These are phyloP conservation scores for Chloranthus sessilifolius DNA, from an alignment of 164 flowering plant species.

Conservation along the genomic window DNA sequence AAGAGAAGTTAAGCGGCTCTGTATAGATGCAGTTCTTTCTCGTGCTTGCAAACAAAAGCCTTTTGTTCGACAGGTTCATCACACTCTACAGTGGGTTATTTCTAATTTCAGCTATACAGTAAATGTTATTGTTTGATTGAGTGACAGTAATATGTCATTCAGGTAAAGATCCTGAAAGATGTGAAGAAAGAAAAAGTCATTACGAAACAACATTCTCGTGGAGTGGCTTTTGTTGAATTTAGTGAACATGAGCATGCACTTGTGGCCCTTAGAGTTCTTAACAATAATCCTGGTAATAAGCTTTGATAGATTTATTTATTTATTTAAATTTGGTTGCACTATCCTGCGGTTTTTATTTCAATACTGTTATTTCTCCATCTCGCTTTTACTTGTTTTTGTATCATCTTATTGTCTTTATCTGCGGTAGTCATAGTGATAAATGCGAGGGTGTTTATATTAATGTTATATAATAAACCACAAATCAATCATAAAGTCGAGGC, in stretches of 20 bases:
- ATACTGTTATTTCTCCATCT: too few relatives aligned
- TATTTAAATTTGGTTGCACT: too few relatives aligned
- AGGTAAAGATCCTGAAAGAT: slow-evolving; percentile 74
- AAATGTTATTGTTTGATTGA: too few relatives aligned
- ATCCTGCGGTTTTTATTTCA: too few relatives aligned
- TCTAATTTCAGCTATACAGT: neutral
- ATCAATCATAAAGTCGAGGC: too few relatives aligned
- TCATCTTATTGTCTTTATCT: too few relatives aligned
- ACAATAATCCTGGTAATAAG: slow-evolving; percentile 86
- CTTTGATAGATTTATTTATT: too few relatives aligned
- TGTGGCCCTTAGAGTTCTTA: slow-evolving; percentile 92
- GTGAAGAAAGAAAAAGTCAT: slow-evolving; percentile 41
- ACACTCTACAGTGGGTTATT: neutral
- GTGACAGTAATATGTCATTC: too few relatives aligned
- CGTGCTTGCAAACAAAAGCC: slow-evolving; percentile 91
- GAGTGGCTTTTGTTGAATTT: slow-evolving; percentile 92
- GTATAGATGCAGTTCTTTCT: slow-evolving; percentile 70
- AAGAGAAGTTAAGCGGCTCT: slow-evolving; percentile 55
- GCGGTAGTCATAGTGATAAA: too few relatives aligned
- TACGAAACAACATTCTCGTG: slow-evolving; percentile 56
- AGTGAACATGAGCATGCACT: slow-evolving; percentile 94
- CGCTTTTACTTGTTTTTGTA: too few relatives aligned
- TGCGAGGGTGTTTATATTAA: too few relatives aligned
- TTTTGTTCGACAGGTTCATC: slow-evolving; percentile 69
- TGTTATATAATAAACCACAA: too few relatives aligned